phyloP scores from a whole-genome alignment of 1,139 yeast genomes.

The Magnusiomyces suaveolens region DNA sequence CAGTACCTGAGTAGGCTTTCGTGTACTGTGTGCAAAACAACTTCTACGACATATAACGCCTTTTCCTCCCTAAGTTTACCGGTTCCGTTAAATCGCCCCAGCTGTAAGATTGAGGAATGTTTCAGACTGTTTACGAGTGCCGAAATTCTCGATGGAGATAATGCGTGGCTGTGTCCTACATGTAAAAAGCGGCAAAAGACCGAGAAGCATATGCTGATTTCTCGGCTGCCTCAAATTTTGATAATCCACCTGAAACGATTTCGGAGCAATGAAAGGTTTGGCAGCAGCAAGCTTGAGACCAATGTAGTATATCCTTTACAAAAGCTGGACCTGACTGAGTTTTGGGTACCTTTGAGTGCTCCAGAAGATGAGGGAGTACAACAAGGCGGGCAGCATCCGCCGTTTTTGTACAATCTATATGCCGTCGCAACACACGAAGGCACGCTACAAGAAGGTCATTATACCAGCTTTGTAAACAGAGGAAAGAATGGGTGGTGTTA shows the following conservation, averaged over 20 bases:
- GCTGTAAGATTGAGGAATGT: constrained; percentile 50
- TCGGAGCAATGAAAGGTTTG: constrained; percentile 35
- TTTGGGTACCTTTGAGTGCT: constrained; percentile 51
- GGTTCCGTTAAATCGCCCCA: constrained; percentile 39
- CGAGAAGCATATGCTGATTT: constrained; percentile 56
- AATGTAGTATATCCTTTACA: constrained; percentile 50
- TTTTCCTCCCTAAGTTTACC: constrained; percentile 71
- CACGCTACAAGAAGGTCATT: constrained; percentile 77
- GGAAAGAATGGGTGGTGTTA: constrained; percentile 59
- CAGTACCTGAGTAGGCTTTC: constrained; percentile 73
- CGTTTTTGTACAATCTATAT: constrained; percentile 66
- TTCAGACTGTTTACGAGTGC: constrained; percentile 56
- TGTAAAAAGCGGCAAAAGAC: constrained; percentile 63
- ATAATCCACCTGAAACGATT: constrained; percentile 77
- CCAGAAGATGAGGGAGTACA: constrained; percentile 21
- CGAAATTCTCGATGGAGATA: constrained; percentile 67
- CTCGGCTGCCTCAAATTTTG: constrained; percentile 63
- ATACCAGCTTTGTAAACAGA: constrained; percentile 74
- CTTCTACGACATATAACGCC: constrained; percentile 83
- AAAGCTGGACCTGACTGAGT: constrained; percentile 55
- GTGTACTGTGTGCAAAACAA: constrained; percentile 64
- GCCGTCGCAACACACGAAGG: constrained; percentile 91
- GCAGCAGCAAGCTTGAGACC: constrained; percentile 49
- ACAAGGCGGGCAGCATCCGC: constrained; percentile 66
- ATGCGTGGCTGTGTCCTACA: constrained; percentile 82